Evolutionary conservation across 352 stramenopile species (phyloP), one percentile per base, ranked within the genome.

Genomic region (Pythium insidiosum): DNA sequence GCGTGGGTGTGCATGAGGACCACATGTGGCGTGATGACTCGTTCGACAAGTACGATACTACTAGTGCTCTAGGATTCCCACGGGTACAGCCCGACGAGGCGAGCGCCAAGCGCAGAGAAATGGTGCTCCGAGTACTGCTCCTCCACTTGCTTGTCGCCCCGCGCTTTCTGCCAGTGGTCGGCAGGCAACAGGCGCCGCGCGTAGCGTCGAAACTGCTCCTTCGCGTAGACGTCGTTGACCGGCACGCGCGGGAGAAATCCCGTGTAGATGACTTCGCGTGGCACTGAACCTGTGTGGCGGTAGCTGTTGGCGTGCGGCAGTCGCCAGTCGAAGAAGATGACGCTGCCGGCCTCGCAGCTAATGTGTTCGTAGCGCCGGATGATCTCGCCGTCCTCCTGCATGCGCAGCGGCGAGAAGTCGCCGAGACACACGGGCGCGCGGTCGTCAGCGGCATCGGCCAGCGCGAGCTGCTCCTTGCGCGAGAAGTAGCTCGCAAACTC

Each of bases 241-340:
- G 61, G 29, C 4, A 84, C 79, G 24, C 67, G 49, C 0, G 82
- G 85, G 11, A 96, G 58, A 24, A 95, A 84, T 15, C 85, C 84
- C 4, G 78, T 85, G 62, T 96, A 95, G 22, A 94, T 62, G 28
- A 95, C 84, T 38, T 89, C 72, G 6, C 84, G 73, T 0, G 84
- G 75, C 1, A 64, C 58, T 2, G 31, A 42, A 5, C 66, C 74
- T 4, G 65, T 54, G 58, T 96, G 82, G 12, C 71, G 68, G 50
- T 87, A 87, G 57, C 81, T 88, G 58, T 95, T 96, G 28, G 84
- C 85, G 50, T 95, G 85, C 13, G 84, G 79, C 13, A 94, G 64
- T 6, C 85, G 72, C 73, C 82, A 90, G 63, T 95, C 84, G 28
- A 90, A 95, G 51, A 89, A 83, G 38, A 95, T 84, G 4, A 90